Base-by-base conservation (phyloP, 345 rosid genomes). In the Populus pruinosa region DNA sequence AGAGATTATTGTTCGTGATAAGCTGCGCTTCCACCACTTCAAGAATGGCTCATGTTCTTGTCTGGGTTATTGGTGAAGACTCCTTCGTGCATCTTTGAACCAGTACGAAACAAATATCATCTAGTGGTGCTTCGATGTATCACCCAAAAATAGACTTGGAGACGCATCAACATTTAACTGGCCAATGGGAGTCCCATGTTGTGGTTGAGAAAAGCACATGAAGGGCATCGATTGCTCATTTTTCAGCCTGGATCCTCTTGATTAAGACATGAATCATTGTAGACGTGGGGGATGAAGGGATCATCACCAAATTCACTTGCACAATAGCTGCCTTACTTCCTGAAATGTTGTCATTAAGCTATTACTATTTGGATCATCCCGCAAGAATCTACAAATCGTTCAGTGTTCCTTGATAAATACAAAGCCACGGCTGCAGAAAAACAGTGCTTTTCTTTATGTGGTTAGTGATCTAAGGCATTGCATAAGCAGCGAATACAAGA, bases 11-110 rank as follows among this genome's bases (percentile, higher is more conserved):
- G 89, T 93, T 33, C 82, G 97, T 7, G 98, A 93, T 83, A 90
- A 86, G 81, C 92, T 90, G 31, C 87, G 95, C 14, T 93, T 91
- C 77, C 94, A 91, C 80, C 93, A 89, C 79, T 91, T 93, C 73
- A 84, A 81, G 75, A 82, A 79, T 66, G 97, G 97, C 29, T 85
- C 83, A 13, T 93, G 97, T 82, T 92, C 97, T 59, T 92, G 97
- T 82, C 78, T 80, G 39, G 94, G 89, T 71, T 93, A 83, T 77
- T 93, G 97, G 92, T 91, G 84, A 90, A 12, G 13, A 36, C 64
- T 50, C 73, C 31, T 8, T 53, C 20, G 2, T 1, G 59, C 59
- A 20, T 53, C 23, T 7, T 53, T 53, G 6, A 53, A 53, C 21
- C 59, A 53, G 20, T 53, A 53, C 20, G 59, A 53, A 53, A 53